A percentile compares a stretch with the other conserved stretches of the same genome.
These are phyloP conservation scores for Hippophae rhamnoides DNA, from an alignment of 306 rosid genomes.

Conservation along the genomic window DNA sequence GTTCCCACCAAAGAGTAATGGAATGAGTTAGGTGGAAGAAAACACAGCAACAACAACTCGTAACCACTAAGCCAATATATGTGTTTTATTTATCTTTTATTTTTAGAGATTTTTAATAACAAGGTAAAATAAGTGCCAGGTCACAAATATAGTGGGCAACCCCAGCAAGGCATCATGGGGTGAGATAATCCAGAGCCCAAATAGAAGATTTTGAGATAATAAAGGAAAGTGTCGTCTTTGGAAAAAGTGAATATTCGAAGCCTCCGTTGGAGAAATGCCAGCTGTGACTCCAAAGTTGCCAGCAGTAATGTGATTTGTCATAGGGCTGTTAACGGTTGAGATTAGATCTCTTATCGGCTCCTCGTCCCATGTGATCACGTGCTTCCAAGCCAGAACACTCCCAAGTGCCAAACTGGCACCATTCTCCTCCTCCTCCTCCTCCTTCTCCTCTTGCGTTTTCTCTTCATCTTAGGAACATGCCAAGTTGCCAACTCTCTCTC, in stretches of 20 bases:
- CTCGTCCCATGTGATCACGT: conserved; percentile 39
- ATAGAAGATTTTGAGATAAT: too few relatives aligned
- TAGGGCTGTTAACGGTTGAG: conserved; percentile 27
- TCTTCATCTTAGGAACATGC: not conserved
- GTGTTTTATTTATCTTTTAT: not conserved
- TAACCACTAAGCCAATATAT: too few relatives aligned
- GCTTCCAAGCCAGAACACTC: conserved; percentile 3
- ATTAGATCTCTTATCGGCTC: not conserved
- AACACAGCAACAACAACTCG: too few relatives aligned
- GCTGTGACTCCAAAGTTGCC: conserved; percentile 19
- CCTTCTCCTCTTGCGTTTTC: not conserved
- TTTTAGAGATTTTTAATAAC: not conserved
- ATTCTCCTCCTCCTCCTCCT: not conserved
- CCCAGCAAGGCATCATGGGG: conserved; percentile 13
- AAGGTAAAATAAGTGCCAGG: conserved; percentile 5
- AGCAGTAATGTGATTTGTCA: conserved; percentile 10
- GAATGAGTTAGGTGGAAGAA: too few relatives aligned
- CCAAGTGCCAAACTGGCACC: conserved; percentile 1
- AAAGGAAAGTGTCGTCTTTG: not conserved
- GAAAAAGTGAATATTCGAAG: conserved; percentile 20
- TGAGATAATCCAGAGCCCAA: not conserved
- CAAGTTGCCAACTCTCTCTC: too few relatives aligned
- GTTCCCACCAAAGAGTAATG: too few relatives aligned
- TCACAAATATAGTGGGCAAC: conserved; percentile 7
- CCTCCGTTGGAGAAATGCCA: conserved; percentile 26